These are phyloP conservation scores for Scheffersomyces amazonensis DNA, from an alignment of 805 yeast genomes.

Conservation along the genomic window DNA sequence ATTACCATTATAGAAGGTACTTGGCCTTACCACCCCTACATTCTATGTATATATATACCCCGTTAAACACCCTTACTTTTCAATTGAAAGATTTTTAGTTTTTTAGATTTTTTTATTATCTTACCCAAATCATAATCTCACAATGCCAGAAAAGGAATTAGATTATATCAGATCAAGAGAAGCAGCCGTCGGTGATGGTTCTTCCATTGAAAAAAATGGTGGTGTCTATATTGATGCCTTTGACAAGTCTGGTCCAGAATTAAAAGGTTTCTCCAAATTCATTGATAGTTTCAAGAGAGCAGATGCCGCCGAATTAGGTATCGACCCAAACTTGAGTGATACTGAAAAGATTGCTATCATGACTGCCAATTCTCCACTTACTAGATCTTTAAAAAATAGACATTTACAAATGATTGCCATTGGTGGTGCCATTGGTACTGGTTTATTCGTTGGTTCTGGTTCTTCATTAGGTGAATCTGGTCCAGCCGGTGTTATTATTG, in stretches of 20 bases:
- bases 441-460: conserved; percentile 75
- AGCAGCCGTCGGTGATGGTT: conserved; percentile 17
- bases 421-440: conserved; percentile 84
- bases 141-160: conserved; percentile 41
- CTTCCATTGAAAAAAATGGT: conserved; percentile 30
- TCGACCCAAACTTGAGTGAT: conserved; percentile 29
- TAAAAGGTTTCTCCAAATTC: conserved; percentile 17
- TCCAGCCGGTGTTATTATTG: conserved; percentile 64
- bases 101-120: not conserved
- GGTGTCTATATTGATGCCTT: conserved; percentile 10
- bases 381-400: conserved; percentile 54
- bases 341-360: conserved; percentile 28
- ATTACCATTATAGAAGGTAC: not conserved
- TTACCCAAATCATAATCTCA: not conserved
- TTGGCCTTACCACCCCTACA: not conserved
- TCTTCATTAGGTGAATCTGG: conserved; percentile 62
- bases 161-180: conserved; percentile 37
- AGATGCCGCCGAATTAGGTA: conserved; percentile 32
- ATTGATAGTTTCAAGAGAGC: conserved; percentile 22
- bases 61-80: not conserved
- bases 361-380: conserved; percentile 47
- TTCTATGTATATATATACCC: not conserved
- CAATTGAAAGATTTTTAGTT: not conserved
- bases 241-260: conserved; percentile 13
- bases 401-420: conserved; percentile 81